phyloP scores from a whole-genome alignment of 805 yeast genomes.

The Barnettozyma salicaria region DNA sequence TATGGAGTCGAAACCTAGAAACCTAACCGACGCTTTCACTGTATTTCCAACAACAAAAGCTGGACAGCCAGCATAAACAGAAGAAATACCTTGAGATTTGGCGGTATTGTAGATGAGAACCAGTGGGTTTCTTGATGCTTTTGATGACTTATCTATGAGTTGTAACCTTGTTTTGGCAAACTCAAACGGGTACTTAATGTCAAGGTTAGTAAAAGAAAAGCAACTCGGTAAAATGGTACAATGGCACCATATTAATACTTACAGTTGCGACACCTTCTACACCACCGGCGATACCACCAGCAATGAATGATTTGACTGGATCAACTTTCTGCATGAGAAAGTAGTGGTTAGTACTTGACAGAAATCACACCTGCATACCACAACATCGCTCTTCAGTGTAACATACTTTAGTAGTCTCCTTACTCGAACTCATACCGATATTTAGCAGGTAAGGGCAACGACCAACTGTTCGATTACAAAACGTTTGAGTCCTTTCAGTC shows the following conservation, averaged over 20 bases:
- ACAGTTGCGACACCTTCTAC: constrained; percentile 81
- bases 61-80: constrained; percentile 92
- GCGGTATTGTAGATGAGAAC: constrained; percentile 71
- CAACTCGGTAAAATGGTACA: not conserved
- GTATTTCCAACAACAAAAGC: constrained; percentile 96
- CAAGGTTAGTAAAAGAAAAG: not conserved
- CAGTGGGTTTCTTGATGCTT: constrained; percentile 75
- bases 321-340: constrained; percentile 38
- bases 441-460: no score
- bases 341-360: constrained; percentile 1
- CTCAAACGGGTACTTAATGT: constrained; percentile 73
- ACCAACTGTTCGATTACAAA: no score
- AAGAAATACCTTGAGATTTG: constrained; percentile 66
- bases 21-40: constrained; percentile 92
- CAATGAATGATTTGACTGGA: constrained; percentile 77
- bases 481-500: no score
- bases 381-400: not conserved
- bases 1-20: constrained; percentile 86
- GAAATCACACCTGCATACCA: constrained; percentile 3
- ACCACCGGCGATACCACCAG: constrained; percentile 97
- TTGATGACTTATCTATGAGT: constrained; percentile 59
- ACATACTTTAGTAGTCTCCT: no score
- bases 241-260: no score
- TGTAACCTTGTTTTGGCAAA: constrained; percentile 94
- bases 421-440: no score